phyloP scores from a whole-genome alignment of 2,329 filamentous ascomycete genomes.

The Penicillium fuscoglaucum region DNA sequence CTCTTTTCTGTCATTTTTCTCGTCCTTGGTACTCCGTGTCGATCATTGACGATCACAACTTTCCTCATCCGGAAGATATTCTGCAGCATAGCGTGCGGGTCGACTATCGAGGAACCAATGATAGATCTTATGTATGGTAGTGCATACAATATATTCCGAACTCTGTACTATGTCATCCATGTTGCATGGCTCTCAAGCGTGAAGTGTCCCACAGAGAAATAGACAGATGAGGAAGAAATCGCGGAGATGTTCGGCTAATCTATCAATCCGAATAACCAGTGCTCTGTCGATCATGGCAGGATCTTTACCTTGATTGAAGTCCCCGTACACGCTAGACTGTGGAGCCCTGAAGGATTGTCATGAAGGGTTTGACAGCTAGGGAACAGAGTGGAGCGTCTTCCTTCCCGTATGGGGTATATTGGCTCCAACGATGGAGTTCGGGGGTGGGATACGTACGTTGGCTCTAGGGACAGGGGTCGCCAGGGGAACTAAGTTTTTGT shows the following conservation, averaged over 20 bases:
- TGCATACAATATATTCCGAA: neutral
- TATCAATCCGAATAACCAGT: neutral
- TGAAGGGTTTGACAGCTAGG: conserved; percentile 5
- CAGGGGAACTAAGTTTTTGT: conserved; percentile 2
- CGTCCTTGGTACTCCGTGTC: neutral
- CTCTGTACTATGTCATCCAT: neutral
- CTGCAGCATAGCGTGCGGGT: neutral
- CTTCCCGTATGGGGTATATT: neutral
- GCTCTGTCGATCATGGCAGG: conserved; percentile 3
- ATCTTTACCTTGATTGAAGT: neutral
- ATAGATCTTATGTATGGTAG: too few relatives aligned
- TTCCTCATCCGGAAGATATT: neutral
- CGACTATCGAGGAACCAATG: neutral
- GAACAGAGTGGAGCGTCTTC: neutral
- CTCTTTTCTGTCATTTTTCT: neutral
- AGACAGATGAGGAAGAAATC: neutral
- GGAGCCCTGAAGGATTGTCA: conserved; percentile 1
- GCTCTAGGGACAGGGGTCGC: neutral
- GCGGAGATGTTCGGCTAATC: conserved; percentile 1
- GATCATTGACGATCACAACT: conserved; percentile 5
- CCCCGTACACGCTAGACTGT: conserved; percentile 4
- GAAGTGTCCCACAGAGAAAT: neutral
- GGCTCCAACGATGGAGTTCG: neutral
- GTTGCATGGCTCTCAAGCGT: neutral
- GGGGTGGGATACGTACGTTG: neutral